phyloP scores from a whole-genome alignment of 352 stramenopile genomes.

The Globisporangium rhizosaccharum region DNA sequence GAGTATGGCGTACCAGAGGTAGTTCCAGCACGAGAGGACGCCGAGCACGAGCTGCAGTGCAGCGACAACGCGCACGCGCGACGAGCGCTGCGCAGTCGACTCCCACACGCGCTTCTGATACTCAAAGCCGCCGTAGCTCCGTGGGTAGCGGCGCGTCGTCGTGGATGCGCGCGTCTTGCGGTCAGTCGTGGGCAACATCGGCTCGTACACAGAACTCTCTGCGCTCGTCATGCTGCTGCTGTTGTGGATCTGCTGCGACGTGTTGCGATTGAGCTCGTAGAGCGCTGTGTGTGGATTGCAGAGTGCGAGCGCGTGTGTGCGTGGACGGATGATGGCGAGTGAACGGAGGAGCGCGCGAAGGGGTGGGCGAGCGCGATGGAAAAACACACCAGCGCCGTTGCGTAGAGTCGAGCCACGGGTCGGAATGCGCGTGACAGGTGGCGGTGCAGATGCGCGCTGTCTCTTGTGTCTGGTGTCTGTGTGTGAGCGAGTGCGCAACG shows the following conservation, averaged over 20 bases:
- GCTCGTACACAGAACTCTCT: conserved; percentile 7
- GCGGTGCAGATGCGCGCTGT: too few species aligned
- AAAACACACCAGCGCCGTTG: too few species aligned
- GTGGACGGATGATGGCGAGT: too few species aligned
- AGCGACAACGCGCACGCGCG: conserved; percentile 63
- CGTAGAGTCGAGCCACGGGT: too few species aligned
- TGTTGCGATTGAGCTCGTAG: too few species aligned
- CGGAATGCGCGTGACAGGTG: too few species aligned
- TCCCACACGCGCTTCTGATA: conserved; percentile 75
- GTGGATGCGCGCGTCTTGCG: neutral
- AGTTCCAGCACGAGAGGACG: conserved; percentile 57
- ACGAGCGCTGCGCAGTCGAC: conserved; percentile 50
- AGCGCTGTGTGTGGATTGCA: too few species aligned
- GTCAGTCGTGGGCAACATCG: conserved; percentile 6
- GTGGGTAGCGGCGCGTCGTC: neutral
- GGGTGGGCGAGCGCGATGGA: too few species aligned
- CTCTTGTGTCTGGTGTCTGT: too few species aligned
- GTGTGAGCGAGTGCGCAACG: too few species aligned
- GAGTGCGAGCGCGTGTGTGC: too few species aligned
- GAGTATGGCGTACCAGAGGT: conserved; percentile 42
- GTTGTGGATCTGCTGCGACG: neutral
- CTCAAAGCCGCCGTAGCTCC: conserved; percentile 63
- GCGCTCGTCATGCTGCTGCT: conserved; percentile 1
- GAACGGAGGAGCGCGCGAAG: too few species aligned
- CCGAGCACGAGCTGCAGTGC: conserved; percentile 52